These are phyloP conservation scores for Apiotrichum gracile DNA, from an alignment of 1,284 basidiomycete species.

Conservation along the genomic window DNA sequence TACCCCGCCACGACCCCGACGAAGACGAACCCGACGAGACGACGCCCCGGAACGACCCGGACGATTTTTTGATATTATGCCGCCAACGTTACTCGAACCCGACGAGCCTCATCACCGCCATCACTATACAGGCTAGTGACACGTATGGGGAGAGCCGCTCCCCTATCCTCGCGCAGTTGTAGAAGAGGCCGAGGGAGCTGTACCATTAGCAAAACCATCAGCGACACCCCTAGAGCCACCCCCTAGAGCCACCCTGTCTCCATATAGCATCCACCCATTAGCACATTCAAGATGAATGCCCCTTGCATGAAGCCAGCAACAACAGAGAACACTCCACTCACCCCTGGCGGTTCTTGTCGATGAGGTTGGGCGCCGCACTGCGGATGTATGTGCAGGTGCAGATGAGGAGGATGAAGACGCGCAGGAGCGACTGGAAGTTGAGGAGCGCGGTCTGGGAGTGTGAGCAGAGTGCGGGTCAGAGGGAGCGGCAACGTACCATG, in stretches of 20 bases:
- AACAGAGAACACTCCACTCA: conserved; percentile 48
- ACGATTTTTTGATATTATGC: too few relatives aligned
- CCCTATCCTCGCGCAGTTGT: conserved; percentile 86
- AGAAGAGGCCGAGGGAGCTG: conserved; percentile 85
- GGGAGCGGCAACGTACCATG: background rate
- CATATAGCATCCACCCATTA: too few relatives aligned
- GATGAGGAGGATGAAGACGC: conserved; percentile 86
- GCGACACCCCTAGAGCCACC: too few relatives aligned
- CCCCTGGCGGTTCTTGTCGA: conserved; percentile 95
- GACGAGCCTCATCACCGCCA: conserved; percentile 57
- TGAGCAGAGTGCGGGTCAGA: background rate
- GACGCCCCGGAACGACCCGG: too few relatives aligned
- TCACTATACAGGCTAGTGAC: conserved; percentile 68
- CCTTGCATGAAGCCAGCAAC: too few relatives aligned
- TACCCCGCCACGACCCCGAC: too few relatives aligned
- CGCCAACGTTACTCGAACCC: too few relatives aligned
- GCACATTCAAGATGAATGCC: background rate
- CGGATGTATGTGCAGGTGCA: conserved; percentile 97
- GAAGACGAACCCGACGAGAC: too few relatives aligned
- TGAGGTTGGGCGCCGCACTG: conserved; percentile 75
- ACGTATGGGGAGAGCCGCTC: conserved; percentile 80
- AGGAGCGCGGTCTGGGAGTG: conserved; percentile 82
- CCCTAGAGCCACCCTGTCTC: too few relatives aligned
- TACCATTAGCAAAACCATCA: background rate
- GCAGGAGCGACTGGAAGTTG: conserved; percentile 92